Conservation (phyloP, 257 asterid genomes). For the Fraxinus quadrangulata region DNA sequence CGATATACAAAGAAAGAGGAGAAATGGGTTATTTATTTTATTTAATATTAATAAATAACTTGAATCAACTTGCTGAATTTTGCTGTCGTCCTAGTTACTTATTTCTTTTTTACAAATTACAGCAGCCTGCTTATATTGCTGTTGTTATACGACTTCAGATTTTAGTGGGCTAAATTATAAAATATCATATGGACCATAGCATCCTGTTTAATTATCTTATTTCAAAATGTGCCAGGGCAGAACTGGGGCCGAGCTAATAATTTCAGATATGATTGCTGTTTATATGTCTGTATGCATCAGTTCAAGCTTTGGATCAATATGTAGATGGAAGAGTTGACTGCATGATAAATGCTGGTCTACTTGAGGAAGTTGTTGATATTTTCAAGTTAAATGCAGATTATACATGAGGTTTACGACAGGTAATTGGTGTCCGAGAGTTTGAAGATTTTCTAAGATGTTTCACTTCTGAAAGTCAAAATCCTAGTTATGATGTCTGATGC, state of each 20-base stretch:
- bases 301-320: slow-evolving; percentile 65
- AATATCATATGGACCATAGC: slow-evolving; percentile 1
- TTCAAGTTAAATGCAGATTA: slow-evolving; percentile 67
- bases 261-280: slow-evolving; percentile 71
- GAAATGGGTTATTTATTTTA: neutral
- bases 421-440: slow-evolving; percentile 92
- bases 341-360: slow-evolving; percentile 78
- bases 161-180: neutral
- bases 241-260: slow-evolving; percentile 86
- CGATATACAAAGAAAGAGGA: neutral
- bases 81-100: neutral
- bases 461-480: slow-evolving; percentile 30
- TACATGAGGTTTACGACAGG: slow-evolving; percentile 83
- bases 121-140: neutral
- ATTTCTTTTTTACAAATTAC: neutral
- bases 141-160: neutral
- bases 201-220: slow-evolving; percentile 30
- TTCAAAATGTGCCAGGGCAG: slow-evolving; percentile 85
- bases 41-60: neutral
- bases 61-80: neutral
- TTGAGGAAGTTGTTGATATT: slow-evolving; percentile 69
- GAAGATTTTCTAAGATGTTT: slow-evolving; percentile 54
- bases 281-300: slow-evolving; percentile 84
- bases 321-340: slow-evolving; percentile 78
- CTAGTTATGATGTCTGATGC: slow-evolving; percentile 24